phyloP scores from a whole-genome alignment of 257 asterid species.

The Galeopsis tetrahit region DNA sequence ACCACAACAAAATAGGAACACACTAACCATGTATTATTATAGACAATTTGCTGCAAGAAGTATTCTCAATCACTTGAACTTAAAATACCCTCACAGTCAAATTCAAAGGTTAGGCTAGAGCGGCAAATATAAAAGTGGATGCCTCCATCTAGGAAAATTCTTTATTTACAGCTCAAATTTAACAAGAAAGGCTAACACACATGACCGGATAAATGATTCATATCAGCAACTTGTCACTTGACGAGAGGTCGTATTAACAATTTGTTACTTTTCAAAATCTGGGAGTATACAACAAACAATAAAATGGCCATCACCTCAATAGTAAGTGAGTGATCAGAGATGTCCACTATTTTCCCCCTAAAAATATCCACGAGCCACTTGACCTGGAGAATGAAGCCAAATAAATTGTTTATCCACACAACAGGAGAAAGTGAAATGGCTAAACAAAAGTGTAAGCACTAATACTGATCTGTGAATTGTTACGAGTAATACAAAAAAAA shows the following conservation, averaged over 20 bases:
- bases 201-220: not conserved
- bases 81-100: not conserved
- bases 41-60: slow-evolving; percentile 9
- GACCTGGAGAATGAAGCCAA: slow-evolving; percentile 57
- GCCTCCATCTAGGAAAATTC: not conserved
- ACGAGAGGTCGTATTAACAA: slow-evolving; percentile 7
- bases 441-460: not conserved
- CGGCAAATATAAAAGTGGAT: not conserved
- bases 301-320: slow-evolving; percentile 69
- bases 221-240: slow-evolving; percentile 18
- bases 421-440: slow-evolving; percentile 18
- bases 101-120: slow-evolving; percentile 17
- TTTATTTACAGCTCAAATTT: not conserved
- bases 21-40: not conserved
- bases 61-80: not conserved
- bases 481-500: not conserved
- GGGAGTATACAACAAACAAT: not conserved
- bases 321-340: slow-evolving; percentile 85
- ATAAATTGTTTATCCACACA: slow-evolving; percentile 2
- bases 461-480: not conserved
- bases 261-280: slow-evolving; percentile 11
- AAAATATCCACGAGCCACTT: slow-evolving; percentile 96
- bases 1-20: slow-evolving; percentile 2
- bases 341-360: slow-evolving; percentile 94
- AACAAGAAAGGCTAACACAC: slow-evolving; percentile 18